Evolutionary conservation across 495 filamentous ascomycete genomes (phyloP).

Genomic region (Staphylotrichum longicolle): DNA sequence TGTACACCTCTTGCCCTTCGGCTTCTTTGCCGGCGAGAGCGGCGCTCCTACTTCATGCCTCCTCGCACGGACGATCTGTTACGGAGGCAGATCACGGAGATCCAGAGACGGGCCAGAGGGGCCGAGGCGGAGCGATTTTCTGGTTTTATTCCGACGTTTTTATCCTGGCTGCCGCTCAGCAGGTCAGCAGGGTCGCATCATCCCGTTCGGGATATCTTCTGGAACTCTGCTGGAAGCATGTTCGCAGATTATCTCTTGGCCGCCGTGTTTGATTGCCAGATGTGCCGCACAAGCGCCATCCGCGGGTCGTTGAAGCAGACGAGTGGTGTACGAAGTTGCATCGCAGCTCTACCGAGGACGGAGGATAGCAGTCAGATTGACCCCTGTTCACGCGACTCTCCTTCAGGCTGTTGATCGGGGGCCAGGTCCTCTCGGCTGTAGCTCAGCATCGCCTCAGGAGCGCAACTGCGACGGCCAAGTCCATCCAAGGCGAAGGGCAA

Average conservation of each 20-base stretch:
- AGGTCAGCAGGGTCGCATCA: slow-evolving; percentile 6
- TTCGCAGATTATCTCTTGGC: slow-evolving; percentile 33
- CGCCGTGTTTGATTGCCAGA: slow-evolving; percentile 37
- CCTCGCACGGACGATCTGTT: slow-evolving; percentile 23
- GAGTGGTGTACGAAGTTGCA: neutral
- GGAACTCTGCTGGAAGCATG: slow-evolving; percentile 37
- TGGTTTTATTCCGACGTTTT: slow-evolving; percentile 25
- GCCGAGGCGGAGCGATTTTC: slow-evolving; percentile 27
- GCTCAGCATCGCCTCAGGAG: slow-evolving; percentile 2
- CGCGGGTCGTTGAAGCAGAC: neutral
- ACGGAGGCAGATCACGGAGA: slow-evolving; percentile 25
- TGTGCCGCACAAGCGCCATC: slow-evolving; percentile 28
- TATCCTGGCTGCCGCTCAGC: slow-evolving; percentile 16
- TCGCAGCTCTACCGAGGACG: neutral
- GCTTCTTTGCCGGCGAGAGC: slow-evolving; percentile 3
- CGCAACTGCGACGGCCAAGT: neutral
- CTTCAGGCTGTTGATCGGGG: slow-evolving; percentile 28
- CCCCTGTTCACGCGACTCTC: slow-evolving; percentile 11
- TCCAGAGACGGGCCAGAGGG: slow-evolving; percentile 16
- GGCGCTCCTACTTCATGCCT: slow-evolving; percentile 7
- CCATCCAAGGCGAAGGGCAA: neutral
- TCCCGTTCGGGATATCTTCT: slow-evolving; percentile 30
- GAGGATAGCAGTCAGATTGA: slow-evolving; percentile 11
- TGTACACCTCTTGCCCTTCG: neutral
- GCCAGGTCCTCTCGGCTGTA: slow-evolving; percentile 4